Conservation (phyloP, 257 asterid species). For the Fraxinus pennsylvanica region DNA sequence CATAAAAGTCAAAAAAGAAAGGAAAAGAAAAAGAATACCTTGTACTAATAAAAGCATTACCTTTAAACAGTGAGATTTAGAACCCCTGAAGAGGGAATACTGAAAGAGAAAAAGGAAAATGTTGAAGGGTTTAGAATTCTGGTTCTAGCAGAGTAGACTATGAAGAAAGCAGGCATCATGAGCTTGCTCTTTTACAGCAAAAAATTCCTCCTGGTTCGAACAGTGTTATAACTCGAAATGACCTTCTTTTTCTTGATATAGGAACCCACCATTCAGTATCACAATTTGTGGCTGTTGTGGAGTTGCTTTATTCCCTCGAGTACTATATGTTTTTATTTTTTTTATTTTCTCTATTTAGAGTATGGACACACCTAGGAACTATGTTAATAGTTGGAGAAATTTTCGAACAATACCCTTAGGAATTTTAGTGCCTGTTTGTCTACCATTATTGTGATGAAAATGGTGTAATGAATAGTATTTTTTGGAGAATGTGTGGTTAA, state of each 20-base stretch:
- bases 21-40: too few relatives aligned
- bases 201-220: constrained; percentile 12
- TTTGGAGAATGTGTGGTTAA: too few relatives aligned
- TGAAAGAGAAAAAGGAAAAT: neutral
- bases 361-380: constrained; percentile 3
- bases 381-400: neutral
- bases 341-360: constrained; percentile 20
- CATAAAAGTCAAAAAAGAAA: too few relatives aligned
- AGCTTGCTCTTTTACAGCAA: constrained; percentile 30
- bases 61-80: too few relatives aligned
- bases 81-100: neutral
- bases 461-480: too few relatives aligned
- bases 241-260: constrained; percentile 24
- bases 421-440: neutral
- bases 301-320: constrained; percentile 21
- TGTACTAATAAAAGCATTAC: too few relatives aligned
- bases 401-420: constrained; percentile 6
- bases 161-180: neutral
- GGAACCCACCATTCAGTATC: constrained; percentile 22
- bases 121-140: neutral
- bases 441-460: too few relatives aligned
- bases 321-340: neutral
- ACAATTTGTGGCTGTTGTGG: constrained; percentile 24
- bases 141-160: neutral
- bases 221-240: neutral